These are phyloP conservation scores for Apiospora sp. DNA, from an alignment of 2,329 filamentous ascomycete genomes.

Conservation along the genomic window DNA sequence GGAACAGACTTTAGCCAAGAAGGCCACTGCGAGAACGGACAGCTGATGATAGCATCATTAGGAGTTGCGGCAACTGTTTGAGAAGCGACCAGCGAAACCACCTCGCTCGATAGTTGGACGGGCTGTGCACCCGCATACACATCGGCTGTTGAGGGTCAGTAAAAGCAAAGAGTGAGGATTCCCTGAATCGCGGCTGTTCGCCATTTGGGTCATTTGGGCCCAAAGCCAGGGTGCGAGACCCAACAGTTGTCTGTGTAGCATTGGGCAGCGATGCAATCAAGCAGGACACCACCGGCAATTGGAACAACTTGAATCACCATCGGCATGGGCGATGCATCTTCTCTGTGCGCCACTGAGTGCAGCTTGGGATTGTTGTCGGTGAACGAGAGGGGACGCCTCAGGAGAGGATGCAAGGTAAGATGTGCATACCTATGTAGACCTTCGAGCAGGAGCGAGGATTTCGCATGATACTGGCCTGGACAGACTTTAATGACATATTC, in stretches of 20 bases:
- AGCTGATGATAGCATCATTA: background rate
- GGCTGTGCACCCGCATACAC: no score
- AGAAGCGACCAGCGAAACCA: background rate
- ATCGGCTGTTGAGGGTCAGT: no score
- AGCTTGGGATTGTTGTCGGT: no score
- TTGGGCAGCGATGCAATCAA: conserved; percentile 4
- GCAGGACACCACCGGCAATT: background rate
- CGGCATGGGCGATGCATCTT: background rate
- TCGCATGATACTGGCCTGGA: no score
- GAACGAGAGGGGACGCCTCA: background rate
- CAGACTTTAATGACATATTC: no score
- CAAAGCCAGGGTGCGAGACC: background rate
- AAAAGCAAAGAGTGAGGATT: no score
- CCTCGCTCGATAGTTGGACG: no score
- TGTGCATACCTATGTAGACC: background rate
- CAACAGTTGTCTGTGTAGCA: background rate
- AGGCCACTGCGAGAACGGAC: background rate
- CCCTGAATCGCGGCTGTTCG: background rate
- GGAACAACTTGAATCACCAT: no score
- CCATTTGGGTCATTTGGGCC: background rate
- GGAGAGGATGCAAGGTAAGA: background rate
- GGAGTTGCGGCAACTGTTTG: background rate
- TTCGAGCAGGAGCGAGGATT: background rate
- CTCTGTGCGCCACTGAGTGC: no score
- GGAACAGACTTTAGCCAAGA: background rate